These are phyloP conservation scores for Angophora floribunda DNA, from an alignment of 345 rosid genomes.

Conservation along the genomic window DNA sequence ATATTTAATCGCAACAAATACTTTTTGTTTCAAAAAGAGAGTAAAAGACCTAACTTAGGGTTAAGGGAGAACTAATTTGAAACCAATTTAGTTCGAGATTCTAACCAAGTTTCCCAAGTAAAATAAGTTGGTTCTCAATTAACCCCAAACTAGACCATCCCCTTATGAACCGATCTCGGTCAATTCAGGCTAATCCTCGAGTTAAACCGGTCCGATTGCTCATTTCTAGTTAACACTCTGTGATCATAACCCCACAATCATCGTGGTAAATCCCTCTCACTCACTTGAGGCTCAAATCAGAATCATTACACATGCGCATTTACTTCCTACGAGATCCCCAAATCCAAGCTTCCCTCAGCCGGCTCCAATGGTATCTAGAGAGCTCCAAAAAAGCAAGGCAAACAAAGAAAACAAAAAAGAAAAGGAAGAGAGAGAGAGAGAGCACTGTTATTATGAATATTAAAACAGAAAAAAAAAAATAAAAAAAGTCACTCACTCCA, in stretches of 20 bases:
- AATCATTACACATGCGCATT: not conserved
- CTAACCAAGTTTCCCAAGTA: not conserved
- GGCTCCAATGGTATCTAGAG: too few species aligned
- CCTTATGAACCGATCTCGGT: not conserved
- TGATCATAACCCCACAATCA: not conserved
- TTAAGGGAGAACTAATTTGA: not conserved
- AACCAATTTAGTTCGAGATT: rapidly evolving
- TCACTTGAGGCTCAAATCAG: rapidly evolving
- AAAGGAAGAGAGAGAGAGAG: too few species aligned
- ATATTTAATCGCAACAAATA: not conserved
- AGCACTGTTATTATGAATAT: not conserved
- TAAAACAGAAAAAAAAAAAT: not conserved
- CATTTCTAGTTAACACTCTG: not conserved
- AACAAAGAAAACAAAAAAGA: too few species aligned
- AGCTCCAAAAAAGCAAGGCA: too few species aligned
- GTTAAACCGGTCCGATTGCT: rapidly evolving
- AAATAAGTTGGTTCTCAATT: too few species aligned
- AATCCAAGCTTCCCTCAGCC: too few species aligned
- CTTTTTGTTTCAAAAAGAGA: too few species aligned
- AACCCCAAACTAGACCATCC: rapidly evolving
- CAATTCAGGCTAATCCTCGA: rapidly evolving
- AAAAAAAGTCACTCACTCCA: not conserved
- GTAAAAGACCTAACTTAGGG: not conserved
- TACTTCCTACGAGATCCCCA: not conserved
- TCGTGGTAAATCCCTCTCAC: not conserved